Evolutionary conservation across 208 protist species (phyloP).

Genomic region (Herpetomonas samuelpessoai): DNA sequence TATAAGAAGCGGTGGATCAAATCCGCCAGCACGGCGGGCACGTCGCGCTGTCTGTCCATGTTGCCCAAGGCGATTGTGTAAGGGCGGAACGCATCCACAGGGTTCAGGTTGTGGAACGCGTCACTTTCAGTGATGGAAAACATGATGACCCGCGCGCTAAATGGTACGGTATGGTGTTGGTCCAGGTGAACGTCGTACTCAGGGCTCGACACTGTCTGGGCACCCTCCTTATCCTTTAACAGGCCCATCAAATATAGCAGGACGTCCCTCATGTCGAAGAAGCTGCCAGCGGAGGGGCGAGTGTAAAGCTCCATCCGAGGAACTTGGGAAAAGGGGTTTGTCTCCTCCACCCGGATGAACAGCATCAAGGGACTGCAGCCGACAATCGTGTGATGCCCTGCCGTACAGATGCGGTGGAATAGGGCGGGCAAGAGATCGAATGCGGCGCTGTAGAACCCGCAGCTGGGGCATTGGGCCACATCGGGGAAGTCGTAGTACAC

Average conservation of each 20-base stretch:
- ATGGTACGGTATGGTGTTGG: too few species aligned
- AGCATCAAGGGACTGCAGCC: slow-evolving; percentile 67
- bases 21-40: slow-evolving; percentile 10
- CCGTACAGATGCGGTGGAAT: slow-evolving; percentile 46
- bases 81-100: too few species aligned
- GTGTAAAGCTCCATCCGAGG: slow-evolving; percentile 34
- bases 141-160: too few species aligned
- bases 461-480: slow-evolving; percentile 23
- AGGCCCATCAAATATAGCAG: too few species aligned
- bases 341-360: slow-evolving; percentile 32
- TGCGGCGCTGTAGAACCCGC: slow-evolving; percentile 28
- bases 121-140: too few species aligned
- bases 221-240: too few species aligned
- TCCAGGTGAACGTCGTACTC: too few species aligned
- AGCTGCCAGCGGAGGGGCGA: slow-evolving; percentile 13
- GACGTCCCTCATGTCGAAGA: too few species aligned
- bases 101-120: too few species aligned
- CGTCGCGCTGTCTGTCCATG: too few species aligned
- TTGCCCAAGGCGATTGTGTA: too few species aligned
- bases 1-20: slow-evolving; percentile 13
- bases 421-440: slow-evolving; percentile 61
- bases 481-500: slow-evolving; percentile 30
- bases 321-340: slow-evolving; percentile 12
- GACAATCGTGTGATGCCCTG: slow-evolving; percentile 33
- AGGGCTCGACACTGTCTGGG: too few species aligned